phyloP scores from a whole-genome alignment of 345 rosid species.

The Durio zibethinus region DNA sequence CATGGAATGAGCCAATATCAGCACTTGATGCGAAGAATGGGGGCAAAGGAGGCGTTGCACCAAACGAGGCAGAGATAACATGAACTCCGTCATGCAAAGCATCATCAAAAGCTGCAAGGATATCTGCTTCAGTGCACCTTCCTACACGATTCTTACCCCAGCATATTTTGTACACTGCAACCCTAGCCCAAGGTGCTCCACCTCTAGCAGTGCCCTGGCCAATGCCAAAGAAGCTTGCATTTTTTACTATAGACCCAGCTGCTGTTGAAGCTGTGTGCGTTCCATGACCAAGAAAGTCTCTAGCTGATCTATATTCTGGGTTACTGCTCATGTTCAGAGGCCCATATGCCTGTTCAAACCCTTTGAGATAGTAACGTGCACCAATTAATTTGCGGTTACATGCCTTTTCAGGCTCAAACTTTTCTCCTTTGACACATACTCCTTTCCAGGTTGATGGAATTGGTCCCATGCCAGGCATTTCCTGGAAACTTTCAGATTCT shows the following conservation, averaged over 20 bases:
- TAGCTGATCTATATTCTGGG: constrained; percentile 46
- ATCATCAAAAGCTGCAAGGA: constrained; percentile 47
- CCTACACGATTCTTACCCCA: constrained; percentile 5
- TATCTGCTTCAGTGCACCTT: constrained; percentile 38
- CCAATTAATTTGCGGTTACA: constrained; percentile 72
- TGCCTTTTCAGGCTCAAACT: constrained; percentile 37
- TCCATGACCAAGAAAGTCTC: constrained; percentile 46
- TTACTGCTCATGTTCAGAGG: constrained; percentile 26
- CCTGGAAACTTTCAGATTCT: constrained; percentile 61
- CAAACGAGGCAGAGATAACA: constrained; percentile 46
- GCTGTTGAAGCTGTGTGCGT: constrained; percentile 60
- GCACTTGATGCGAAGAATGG: constrained; percentile 30
- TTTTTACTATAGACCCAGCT: constrained; percentile 36
- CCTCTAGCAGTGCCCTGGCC: constrained; percentile 49
- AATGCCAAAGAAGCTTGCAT: constrained; percentile 31
- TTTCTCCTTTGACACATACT: constrained; percentile 49
- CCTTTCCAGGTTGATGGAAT: constrained; percentile 64
- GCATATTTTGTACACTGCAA: constrained; percentile 49
- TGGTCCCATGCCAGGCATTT: constrained; percentile 33
- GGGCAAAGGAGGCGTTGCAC: constrained; percentile 32
- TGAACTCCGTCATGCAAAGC: constrained; percentile 44
- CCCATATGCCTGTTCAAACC: constrained; percentile 40
- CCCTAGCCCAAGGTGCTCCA: constrained; percentile 57
- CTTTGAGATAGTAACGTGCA: constrained; percentile 60
- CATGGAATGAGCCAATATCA: constrained; percentile 46